These are phyloP conservation scores for Hortaea sp. DNA, from an alignment of 2,329 filamentous ascomycete genomes.

Conservation along the genomic window DNA sequence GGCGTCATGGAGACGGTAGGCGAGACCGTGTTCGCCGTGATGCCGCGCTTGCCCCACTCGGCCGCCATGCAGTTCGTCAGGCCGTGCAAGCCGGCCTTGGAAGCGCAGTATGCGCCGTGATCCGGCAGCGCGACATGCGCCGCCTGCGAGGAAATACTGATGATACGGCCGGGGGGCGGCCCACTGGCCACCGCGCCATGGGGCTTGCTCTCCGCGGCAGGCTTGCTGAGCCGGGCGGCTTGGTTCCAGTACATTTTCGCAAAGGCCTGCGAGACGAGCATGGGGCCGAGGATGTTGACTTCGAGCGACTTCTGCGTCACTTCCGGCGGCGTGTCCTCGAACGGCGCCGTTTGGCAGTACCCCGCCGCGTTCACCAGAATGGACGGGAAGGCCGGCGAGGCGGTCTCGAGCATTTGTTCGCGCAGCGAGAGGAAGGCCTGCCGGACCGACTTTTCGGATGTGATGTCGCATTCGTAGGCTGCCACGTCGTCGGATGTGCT, in stretches of 20 bases:
- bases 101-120: slow-evolving; percentile 40
- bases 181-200: slow-evolving; percentile 2
- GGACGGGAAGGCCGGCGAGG: slow-evolving; percentile 19
- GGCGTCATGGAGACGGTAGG: slow-evolving; percentile 40
- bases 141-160: slow-evolving; percentile 38
- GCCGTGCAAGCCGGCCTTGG: slow-evolving; percentile 36
- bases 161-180: slow-evolving; percentile 30
- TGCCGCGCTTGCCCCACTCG: slow-evolving; percentile 37
- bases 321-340: slow-evolving; percentile 33
- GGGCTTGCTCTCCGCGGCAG: slow-evolving; percentile 2
- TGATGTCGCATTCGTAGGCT: slow-evolving; percentile 27
- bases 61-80: slow-evolving; percentile 37
- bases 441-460: slow-evolving; percentile 19
- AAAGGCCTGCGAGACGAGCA: slow-evolving; percentile 38
- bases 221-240: slow-evolving; percentile 4
- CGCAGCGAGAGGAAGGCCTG: slow-evolving; percentile 20
- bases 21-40: slow-evolving; percentile 37
- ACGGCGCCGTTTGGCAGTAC: slow-evolving; percentile 36
- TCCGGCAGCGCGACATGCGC: slow-evolving; percentile 36
- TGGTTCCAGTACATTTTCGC: slow-evolving; percentile 29
- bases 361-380: slow-evolving; percentile 28
- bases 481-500: slow-evolving; percentile 11
- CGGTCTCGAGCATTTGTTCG: slow-evolving; percentile 7
- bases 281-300: slow-evolving; percentile 36
- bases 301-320: slow-evolving; percentile 35